These are phyloP conservation scores for Meyerozyma smithsonii DNA, from an alignment of 1,139 yeast species.

Conservation along the genomic window DNA sequence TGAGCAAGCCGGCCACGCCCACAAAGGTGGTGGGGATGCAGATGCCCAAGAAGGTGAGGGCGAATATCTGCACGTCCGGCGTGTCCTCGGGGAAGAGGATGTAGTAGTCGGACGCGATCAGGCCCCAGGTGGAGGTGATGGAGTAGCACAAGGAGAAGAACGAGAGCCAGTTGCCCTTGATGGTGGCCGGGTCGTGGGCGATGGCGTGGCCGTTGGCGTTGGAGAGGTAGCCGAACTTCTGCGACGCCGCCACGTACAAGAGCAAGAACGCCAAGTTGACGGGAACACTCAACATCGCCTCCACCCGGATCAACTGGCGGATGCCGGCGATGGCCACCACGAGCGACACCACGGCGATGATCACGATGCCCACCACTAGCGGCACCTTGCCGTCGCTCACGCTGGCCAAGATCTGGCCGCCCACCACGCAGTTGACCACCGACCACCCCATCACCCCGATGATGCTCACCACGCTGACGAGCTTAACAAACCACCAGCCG, in stretches of 20 bases:
- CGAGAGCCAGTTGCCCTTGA: conserved; percentile 64
- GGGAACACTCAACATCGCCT: conserved; percentile 64
- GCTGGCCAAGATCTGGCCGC: conserved; percentile 73
- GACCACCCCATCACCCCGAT: conserved; percentile 86
- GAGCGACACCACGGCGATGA: conserved; percentile 61
- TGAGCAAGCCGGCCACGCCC: conserved; percentile 65
- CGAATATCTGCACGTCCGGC: conserved; percentile 51
- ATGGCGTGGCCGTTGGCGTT: conserved; percentile 26
- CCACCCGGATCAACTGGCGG: conserved; percentile 62
- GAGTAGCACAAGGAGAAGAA: conserved; percentile 75
- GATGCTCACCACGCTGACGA: conserved; percentile 64
- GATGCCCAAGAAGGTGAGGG: conserved; percentile 65
- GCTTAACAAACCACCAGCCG: conserved; percentile 79
- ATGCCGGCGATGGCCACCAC: conserved; percentile 74
- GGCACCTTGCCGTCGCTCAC: conserved; percentile 62
- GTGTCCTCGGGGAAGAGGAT: conserved; percentile 75
- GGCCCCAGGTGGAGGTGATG: conserved; percentile 87
- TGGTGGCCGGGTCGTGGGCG: conserved; percentile 31
- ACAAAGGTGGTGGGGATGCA: conserved; percentile 74
- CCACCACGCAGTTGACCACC: conserved; percentile 76
- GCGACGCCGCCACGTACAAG: conserved; percentile 63
- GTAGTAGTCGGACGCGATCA: conserved; percentile 81
- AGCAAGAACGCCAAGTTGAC: conserved; percentile 64
- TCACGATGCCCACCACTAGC: conserved; percentile 66
- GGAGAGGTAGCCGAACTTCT: conserved; percentile 42